Base-by-base conservation (phyloP, 768 basidiomycete species). In the Mycena olivaceomarginata region DNA sequence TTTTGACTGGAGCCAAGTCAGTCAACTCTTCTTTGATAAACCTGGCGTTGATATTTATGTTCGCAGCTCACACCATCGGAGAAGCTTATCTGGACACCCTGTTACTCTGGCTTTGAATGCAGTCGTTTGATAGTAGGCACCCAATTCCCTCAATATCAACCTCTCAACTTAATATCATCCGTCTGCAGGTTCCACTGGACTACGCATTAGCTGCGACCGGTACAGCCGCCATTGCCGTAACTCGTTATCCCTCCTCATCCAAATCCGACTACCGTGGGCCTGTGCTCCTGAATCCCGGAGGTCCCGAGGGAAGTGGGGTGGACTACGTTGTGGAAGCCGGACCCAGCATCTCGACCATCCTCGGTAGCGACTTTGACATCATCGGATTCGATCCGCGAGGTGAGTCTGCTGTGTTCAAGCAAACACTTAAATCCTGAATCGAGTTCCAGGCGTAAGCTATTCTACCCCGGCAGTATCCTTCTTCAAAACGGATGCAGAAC, bases 221-320 rank as follows among this genome's bases (percentile, higher is more conserved):
- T 8, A 45, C 73, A 20, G 82, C 82, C n/a, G 78, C 77, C 6
- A 76, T 86, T 22, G 84, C 85, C 0, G 13, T 85, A 22, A 71
- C 83, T 13, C 73, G 80, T 45, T 70, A 82, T 43, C 80, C 83
- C 5, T 71, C 85, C 10, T 37, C 79, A 31, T 46, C 78, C 1
- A 41, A 70, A 4, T 72, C 76, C 7, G 66, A 77, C 13, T 85
- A 84, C 62, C 77, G 75, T 4, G 85, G 85, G 0, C 85, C 85
- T 0, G 79, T 86, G 20, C 77, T 85, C 7, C 83, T 84, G 79
- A 86, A 85, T 70, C 85, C 82, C 5, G 82, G 82, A 4, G 82
- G 82, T 0, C 82, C 83, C 1, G 83, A 81, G 9, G 77, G 76
- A 1, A 81, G 81, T 40, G 85, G 83, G n/a, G 82, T 85, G 31